Conservation (phyloP, 2,329 filamentous ascomycete species). For the Ceratocystis cacaofunesta region DNA sequence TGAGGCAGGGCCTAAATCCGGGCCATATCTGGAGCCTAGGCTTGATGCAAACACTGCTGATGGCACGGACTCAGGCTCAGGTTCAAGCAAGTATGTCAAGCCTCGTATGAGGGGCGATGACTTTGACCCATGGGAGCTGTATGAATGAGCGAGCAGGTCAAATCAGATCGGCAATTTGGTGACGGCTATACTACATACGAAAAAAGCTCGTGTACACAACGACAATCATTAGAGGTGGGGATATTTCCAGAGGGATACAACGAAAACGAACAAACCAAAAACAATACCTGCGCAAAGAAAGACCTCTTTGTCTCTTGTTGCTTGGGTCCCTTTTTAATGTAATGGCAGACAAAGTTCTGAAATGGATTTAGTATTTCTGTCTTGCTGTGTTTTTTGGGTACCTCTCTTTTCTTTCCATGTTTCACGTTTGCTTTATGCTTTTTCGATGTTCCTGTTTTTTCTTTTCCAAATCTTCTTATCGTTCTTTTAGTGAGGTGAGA, state of each 20-base stretch:
- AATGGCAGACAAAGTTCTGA: neutral
- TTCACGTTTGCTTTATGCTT: neutral
- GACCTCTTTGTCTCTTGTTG: neutral
- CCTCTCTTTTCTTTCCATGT: neutral
- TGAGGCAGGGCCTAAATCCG: slow-evolving; percentile 26
- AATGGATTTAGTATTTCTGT: neutral
- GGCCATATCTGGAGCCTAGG: slow-evolving; percentile 18
- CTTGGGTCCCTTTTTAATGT: neutral
- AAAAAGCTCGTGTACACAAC: slow-evolving; percentile 3
- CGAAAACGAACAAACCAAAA: no score
- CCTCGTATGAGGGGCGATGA: slow-evolving; percentile 15
- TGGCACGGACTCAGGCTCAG: slow-evolving; percentile 7
- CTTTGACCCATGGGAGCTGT: slow-evolving; percentile 19
- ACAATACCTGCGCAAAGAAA: no score
- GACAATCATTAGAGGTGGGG: slow-evolving; percentile 5
- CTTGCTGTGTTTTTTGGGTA: slow-evolving; percentile 1
- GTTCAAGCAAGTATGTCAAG: slow-evolving; percentile 7
- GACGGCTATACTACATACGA: neutral
- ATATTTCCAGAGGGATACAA: neutral
- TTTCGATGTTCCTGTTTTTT: slow-evolving; percentile 1
- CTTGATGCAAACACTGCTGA: slow-evolving; percentile 14
- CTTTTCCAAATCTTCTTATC: neutral
- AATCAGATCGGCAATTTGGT: neutral
- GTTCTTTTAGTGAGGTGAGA: neutral
- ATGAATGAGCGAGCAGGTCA: slow-evolving; percentile 18